These are phyloP conservation scores for Cubamyces lactineus DNA, from an alignment of 768 basidiomycete species.

Conservation along the genomic window DNA sequence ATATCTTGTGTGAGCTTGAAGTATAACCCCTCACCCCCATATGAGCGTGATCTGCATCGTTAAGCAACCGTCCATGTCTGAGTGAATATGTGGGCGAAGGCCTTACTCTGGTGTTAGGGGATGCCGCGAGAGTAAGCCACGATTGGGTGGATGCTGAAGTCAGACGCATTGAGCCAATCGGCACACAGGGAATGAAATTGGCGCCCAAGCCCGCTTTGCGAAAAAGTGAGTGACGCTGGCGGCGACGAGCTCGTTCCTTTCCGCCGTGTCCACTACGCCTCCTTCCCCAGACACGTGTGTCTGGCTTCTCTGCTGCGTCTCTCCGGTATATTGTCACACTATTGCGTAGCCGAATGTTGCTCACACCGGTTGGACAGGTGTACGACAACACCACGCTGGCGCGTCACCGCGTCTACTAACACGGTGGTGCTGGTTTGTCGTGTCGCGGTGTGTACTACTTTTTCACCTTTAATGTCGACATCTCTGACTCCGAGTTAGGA, in stretches of 20 bases:
- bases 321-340: neutral
- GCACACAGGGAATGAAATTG: neutral
- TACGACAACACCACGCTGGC: constrained; percentile 17
- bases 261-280: constrained; percentile 17
- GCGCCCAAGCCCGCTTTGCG: constrained; percentile 5
- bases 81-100: no score
- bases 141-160: neutral
- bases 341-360: neutral
- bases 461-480: no score
- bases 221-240: constrained; percentile 23
- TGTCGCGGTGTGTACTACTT: constrained; percentile 24
- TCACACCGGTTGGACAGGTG: neutral
- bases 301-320: neutral
- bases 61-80: no score
- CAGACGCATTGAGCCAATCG: constrained; percentile 6
- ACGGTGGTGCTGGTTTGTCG: constrained; percentile 22
- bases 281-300: constrained; percentile 7
- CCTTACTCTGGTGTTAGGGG: no score
- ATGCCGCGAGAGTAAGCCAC: no score
- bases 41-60: no score
- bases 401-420: constrained; percentile 16
- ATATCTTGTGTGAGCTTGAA: neutral
- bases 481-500: constrained; percentile 44
- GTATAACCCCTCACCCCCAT: neutral
- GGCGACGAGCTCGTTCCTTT: constrained; percentile 1